Evolutionary conservation across 306 rosid genomes (phyloP).

Genomic region (Rosa rugosa): DNA sequence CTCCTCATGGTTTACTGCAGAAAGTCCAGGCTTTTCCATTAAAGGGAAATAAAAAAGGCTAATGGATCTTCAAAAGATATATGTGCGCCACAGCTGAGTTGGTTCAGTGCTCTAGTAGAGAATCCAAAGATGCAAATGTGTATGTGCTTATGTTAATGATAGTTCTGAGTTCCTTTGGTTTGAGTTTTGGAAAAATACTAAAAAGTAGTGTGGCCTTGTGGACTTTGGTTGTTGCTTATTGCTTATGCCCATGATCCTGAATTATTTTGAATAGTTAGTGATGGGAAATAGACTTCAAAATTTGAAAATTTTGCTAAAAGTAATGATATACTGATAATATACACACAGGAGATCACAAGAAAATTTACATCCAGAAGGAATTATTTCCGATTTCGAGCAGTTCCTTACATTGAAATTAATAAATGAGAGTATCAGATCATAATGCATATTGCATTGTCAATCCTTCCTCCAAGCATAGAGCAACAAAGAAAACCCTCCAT

Average conservation of each 20-base stretch:
- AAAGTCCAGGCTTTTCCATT: conserved; percentile 22
- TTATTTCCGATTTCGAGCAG: conserved; percentile 1
- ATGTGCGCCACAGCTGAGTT: conserved; percentile 7
- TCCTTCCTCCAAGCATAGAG: conserved; percentile 75
- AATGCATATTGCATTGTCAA: conserved; percentile 23
- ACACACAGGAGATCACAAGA: conserved; percentile 8
- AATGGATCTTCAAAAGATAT: conserved; percentile 5
- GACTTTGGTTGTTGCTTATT: background rate
- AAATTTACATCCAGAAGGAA: conserved; percentile 1
- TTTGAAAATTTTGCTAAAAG: background rate
- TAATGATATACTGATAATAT: background rate
- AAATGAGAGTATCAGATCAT: background rate
- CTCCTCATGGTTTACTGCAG: conserved; percentile 19
- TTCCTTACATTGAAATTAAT: background rate
- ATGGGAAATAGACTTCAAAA: background rate
- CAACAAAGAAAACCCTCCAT: conserved; percentile 71
- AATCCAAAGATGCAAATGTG: conserved; percentile 16
- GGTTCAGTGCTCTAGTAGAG: conserved; percentile 17
- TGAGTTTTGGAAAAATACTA: background rate
- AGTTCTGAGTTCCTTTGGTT: background rate
- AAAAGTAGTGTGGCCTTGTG: background rate
- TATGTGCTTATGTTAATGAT: background rate
- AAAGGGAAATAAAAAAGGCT: conserved; percentile 3
- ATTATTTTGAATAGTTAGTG: background rate
- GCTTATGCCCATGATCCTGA: background rate